A percentile compares a stretch with the other conserved stretches of the same genome.
phyloP scores from a whole-genome alignment of 345 rosid genomes.

The Sisymbrium irio region DNA sequence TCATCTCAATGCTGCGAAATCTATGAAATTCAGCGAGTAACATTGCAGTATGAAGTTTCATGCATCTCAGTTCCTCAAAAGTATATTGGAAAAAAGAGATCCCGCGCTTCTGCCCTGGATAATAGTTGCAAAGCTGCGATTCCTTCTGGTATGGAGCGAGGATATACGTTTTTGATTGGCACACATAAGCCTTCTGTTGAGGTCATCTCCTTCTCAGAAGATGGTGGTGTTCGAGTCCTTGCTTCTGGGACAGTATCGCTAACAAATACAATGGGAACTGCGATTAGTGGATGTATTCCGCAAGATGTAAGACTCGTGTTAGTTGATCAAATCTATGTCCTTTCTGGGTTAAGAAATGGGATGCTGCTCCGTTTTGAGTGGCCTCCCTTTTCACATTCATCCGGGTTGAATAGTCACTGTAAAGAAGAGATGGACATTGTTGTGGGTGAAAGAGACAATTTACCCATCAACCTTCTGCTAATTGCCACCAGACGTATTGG shows the following conservation, averaged over 20 bases:
- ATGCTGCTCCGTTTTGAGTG: slow-evolving; percentile 97
- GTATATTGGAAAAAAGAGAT: slow-evolving; percentile 42
- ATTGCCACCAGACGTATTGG: slow-evolving; percentile 93
- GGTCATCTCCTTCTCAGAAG: slow-evolving; percentile 62
- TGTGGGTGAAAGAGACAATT: slow-evolving; percentile 34
- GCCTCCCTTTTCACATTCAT: slow-evolving; percentile 49
- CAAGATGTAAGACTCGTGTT: slow-evolving; percentile 96
- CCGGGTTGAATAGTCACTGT: slow-evolving; percentile 40
- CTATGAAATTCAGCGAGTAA: slow-evolving; percentile 73
- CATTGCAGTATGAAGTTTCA: slow-evolving; percentile 77
- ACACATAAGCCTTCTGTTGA: slow-evolving; percentile 98
- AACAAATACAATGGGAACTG: slow-evolving; percentile 65
- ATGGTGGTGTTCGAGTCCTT: slow-evolving; percentile 55
- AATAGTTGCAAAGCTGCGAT: slow-evolving; percentile 34
- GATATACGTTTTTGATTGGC: slow-evolving; percentile 76
- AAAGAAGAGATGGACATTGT: slow-evolving; percentile 36
- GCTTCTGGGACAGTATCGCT: slow-evolving; percentile 73
- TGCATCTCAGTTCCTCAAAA: slow-evolving; percentile 82
- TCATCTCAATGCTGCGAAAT: slow-evolving; percentile 60
- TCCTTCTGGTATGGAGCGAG: slow-evolving; percentile 64
- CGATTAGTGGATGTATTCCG: slow-evolving; percentile 80
- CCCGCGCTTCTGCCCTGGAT: slow-evolving; percentile 36
- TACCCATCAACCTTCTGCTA: slow-evolving; percentile 62
- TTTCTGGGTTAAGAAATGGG: slow-evolving; percentile 94
- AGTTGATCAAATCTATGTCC: slow-evolving; percentile 77